Base-by-base conservation (phyloP, 306 rosid species). In the Ammopiptanthus mongolicus region DNA sequence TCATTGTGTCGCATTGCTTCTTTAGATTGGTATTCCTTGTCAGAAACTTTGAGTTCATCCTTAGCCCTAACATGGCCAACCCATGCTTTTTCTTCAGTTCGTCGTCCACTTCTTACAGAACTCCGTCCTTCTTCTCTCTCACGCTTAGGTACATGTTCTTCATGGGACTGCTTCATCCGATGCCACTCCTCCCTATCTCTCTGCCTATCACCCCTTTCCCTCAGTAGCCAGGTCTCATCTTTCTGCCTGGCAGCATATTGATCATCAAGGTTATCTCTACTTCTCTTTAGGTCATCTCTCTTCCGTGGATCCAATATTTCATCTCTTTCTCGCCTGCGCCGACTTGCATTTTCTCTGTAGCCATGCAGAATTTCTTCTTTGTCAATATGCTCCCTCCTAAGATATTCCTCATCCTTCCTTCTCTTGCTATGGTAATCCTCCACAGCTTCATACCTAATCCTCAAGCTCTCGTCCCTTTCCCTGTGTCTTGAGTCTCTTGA, bases 101-200 rank as follows among this genome's bases (percentile, higher is more conserved):
- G 88, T 62, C 91, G 90, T 48, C 91, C 99, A 72, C 90, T 83
- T 87, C 96, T 90, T 73, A 79, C 44, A 71, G 89, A 72, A 76
- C 78, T 82, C 48, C 97, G 79, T 71, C 93, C 97, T 44, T 95
- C 98, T 68, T 92, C 97, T 84, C 96, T 84, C 69, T 92, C 96
- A 23, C 92, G 91, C 88, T 89, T 96, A 22, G 89, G 73, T 82
- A 80, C 63, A 64, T 74, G 89, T 80, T 89, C 99, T 82, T 92
- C 98, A 69, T 89, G 91, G 67, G 92, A 58, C 67, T 86, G 97
- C 80, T 92, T 95, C 70, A 76, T 14, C 83, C 97, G 83, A 47
- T 82, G 93, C 98, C 99, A 92, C 48, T 95, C 96, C 67, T 90
- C 98, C 81, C 85, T 89, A 69, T 92, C 99, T 85, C 98, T 89